These are phyloP conservation scores for Phytophthora capsici DNA, from an alignment of 352 stramenopile species.

Conservation along the genomic window DNA sequence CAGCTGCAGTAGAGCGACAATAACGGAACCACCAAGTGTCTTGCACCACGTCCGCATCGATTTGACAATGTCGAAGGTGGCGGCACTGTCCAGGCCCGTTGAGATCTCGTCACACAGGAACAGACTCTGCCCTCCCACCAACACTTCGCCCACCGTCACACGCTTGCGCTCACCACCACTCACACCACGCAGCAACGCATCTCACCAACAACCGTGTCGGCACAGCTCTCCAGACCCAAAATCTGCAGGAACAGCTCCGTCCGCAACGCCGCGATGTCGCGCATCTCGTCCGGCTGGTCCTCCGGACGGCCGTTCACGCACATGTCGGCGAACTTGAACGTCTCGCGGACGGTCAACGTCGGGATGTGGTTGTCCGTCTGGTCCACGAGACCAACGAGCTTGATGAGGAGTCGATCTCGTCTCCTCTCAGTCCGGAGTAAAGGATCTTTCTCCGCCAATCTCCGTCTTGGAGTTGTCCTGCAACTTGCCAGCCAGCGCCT, in stretches of 20 bases:
- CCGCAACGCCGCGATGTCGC: slow-evolving; percentile 68
- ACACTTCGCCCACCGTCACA: slow-evolving; percentile 83
- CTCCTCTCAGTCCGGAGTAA: slow-evolving; percentile 48
- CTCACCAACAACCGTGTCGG: slow-evolving; percentile 94
- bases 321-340: slow-evolving; percentile 92
- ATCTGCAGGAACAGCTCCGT: slow-evolving; percentile 80
- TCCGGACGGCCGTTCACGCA: slow-evolving; percentile 76
- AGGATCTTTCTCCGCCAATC: slow-evolving; percentile 51
- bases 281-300: slow-evolving; percentile 74
- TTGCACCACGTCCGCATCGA: slow-evolving; percentile 58
- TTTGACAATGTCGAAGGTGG: slow-evolving; percentile 64
- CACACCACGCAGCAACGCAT: slow-evolving; percentile 86
- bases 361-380: slow-evolving; percentile 90
- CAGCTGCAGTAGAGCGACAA: slow-evolving; percentile 49
- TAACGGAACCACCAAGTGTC: slow-evolving; percentile 39
- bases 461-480: slow-evolving; percentile 39
- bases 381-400: slow-evolving; percentile 71
- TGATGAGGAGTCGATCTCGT: slow-evolving; percentile 63
- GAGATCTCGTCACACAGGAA: slow-evolving; percentile 83
- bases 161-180: slow-evolving; percentile 89
- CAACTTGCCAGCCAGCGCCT: slow-evolving; percentile 64
- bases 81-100: slow-evolving; percentile 61
- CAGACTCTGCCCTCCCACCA: slow-evolving; percentile 58
- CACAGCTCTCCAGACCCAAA: slow-evolving; percentile 90
- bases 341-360: slow-evolving; percentile 93